Evolutionary conservation across 768 basidiomycete genomes (phyloP), one percentile per base, ranked within the genome.

Genomic region (Scleroderma bovista): DNA sequence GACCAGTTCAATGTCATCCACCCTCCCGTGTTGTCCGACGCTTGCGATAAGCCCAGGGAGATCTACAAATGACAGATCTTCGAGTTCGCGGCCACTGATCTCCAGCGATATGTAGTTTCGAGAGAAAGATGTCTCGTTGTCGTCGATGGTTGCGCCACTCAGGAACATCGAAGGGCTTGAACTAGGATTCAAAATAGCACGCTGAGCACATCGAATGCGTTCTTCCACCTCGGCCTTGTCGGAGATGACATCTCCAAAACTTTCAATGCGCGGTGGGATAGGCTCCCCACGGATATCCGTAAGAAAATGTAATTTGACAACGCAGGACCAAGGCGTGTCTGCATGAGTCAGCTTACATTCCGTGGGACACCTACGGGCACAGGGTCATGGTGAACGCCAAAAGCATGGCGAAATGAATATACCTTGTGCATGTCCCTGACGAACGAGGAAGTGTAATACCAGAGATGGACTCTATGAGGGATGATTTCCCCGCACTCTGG

Each of bases 191-290:
- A 85, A 67, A 20, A 83, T 70, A 0, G 82, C 82, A 0, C 75
- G 71, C 56, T 85, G 83, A 0, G 84, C 83, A 3, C 83, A 70
- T 23, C 80, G 74, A 13, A 85, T 68, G 65, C 71, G 72, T 4
- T 74, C 55, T 48, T 84, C 83, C 8, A 86, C 75, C 1, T 66
- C 55, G 1, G 37, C 23, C 42, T 70, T 75, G 40, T 79, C 57
- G 3, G 64, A 65, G 26, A 83, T 61, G 3, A 55, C 29, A 0
- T 59, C 54, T 0, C 80, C 79, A 57, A 84, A 86, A 1, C 57
- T 47, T 13, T 57, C 51, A 41, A 70, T 65, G 1, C 17, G n/a
- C 22, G 67, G 58, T 11, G 53, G 57, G 33, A 51, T 54, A 2
- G 13, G 64, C 50, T 0, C 46, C 9, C 72, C 74, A 3, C 60